Conservation (phyloP, 805 yeast species). For the Hanseniaspora occidentalis region DNA sequence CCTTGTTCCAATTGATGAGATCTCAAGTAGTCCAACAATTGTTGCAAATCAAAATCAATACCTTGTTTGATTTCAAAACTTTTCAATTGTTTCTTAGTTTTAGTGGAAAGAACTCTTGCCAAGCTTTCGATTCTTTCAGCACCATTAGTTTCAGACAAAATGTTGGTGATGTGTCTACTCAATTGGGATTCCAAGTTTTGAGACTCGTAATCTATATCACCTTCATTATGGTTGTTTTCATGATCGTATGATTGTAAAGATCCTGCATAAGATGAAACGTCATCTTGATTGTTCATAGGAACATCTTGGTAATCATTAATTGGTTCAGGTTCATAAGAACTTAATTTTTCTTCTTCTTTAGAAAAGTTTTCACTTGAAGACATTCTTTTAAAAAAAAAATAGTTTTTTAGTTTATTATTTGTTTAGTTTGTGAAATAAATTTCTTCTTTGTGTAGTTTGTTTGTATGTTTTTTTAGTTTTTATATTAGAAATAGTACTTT, state of each 20-base stretch:
- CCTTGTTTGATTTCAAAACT: slow-evolving; percentile 30
- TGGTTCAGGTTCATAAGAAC: too few species aligned
- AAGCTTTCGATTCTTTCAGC: slow-evolving; percentile 33
- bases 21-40: slow-evolving; percentile 30
- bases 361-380: too few species aligned
- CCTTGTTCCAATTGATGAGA: slow-evolving; percentile 31
- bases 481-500: too few species aligned
- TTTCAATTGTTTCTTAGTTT: slow-evolving; percentile 33
- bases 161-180: slow-evolving; percentile 21
- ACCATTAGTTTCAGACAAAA: slow-evolving; percentile 25
- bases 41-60: slow-evolving; percentile 34
- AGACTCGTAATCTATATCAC: slow-evolving; percentile 12
- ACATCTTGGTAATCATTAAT: too few species aligned
- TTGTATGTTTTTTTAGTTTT: too few species aligned
- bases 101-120: slow-evolving; percentile 37
- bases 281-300: slow-evolving; percentile 4
- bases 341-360: too few species aligned
- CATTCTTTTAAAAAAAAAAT: too few species aligned
- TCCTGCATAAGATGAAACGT: slow-evolving; percentile 5
- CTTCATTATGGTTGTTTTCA: background rate
- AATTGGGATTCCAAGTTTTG: slow-evolving; percentile 17
- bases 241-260: slow-evolving; percentile 8
- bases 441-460: too few species aligned
- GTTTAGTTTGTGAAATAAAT: too few species aligned
- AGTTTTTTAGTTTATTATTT: too few species aligned